These are phyloP conservation scores for Diaporthe citriasiana DNA, from an alignment of 2,329 filamentous ascomycete genomes.

Conservation along the genomic window DNA sequence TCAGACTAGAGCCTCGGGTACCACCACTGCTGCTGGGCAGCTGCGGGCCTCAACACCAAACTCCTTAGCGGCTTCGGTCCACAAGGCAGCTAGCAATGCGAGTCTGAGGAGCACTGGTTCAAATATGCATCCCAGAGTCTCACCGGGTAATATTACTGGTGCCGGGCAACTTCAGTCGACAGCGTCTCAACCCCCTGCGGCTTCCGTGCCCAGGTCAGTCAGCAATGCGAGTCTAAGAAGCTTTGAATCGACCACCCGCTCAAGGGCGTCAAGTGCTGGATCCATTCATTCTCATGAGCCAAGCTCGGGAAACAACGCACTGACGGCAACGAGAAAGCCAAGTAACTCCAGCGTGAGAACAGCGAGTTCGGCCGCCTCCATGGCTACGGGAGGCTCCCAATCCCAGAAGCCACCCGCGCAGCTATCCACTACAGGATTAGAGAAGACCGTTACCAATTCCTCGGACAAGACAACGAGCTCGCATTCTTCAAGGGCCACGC, in stretches of 20 bases:
- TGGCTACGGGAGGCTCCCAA: background rate
- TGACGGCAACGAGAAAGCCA: background rate
- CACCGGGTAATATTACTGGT: fast-evolving
- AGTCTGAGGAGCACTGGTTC: background rate
- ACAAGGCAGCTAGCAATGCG: background rate
- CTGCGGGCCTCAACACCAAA: no score
- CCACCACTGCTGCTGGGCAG: background rate
- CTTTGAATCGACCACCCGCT: background rate
- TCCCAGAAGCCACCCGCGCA: background rate
- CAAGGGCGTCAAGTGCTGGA: no score
- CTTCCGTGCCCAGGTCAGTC: background rate
- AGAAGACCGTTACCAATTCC: background rate
- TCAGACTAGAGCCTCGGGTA: background rate
- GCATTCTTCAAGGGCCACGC: background rate
- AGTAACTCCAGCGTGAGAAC: background rate
- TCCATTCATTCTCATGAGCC: no score
- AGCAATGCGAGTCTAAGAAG: background rate
- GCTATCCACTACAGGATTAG: background rate
- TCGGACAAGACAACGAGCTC: background rate
- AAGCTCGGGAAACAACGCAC: no score
- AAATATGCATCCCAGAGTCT: background rate
- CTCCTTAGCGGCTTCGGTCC: no score
- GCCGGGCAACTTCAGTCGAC: background rate
- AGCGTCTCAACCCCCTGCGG: background rate
- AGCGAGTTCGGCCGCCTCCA: background rate